Conservation (phyloP, 768 basidiomycete genomes). For the Rhodosporidiobolus sp. region DNA sequence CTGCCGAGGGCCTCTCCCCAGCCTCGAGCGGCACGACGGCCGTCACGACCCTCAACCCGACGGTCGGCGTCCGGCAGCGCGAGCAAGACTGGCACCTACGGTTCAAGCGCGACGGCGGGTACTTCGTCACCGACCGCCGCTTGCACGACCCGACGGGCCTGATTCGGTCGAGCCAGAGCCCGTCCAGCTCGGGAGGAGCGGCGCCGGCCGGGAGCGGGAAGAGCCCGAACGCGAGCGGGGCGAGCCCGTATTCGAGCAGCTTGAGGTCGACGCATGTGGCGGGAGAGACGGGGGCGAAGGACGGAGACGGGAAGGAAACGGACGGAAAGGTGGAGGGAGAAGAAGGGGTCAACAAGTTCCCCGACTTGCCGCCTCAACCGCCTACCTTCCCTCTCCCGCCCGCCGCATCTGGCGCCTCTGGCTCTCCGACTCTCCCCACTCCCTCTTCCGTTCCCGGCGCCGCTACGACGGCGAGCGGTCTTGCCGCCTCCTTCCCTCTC, state of each 20-base stretch:
- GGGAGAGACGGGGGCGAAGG: neutral
- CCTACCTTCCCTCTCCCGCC: neutral
- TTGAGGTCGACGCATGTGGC: constrained; percentile 34
- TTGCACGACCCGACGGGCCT: constrained; percentile 24
- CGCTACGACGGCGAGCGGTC: too few relatives aligned
- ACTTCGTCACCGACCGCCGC: constrained; percentile 27
- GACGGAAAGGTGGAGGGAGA: neutral
- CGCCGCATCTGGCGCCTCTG: neutral
- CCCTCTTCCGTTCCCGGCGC: too few relatives aligned
- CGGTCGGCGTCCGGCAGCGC: constrained; percentile 35
- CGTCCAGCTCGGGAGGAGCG: neutral
- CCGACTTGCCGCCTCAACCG: neutral
- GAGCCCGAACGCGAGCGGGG: too few relatives aligned
- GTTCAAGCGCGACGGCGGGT: constrained; percentile 31
- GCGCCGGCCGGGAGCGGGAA: constrained; percentile 2
- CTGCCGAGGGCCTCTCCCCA: constrained; percentile 31
- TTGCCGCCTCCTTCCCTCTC: neutral
- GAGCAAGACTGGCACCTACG: constrained; percentile 39
- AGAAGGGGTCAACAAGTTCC: too few relatives aligned
- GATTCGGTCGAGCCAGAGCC: constrained; percentile 12
- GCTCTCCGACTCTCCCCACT: neutral
- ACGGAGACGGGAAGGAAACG: neutral
- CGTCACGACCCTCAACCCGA: constrained; percentile 38
- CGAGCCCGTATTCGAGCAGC: constrained; percentile 31
- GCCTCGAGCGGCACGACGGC: constrained; percentile 27